A percentile compares a stretch with the other conserved stretches of the same genome.
phyloP scores from a whole-genome alignment of 2,329 filamentous ascomycete genomes.

The Sclerotinia sclerotiorum region DNA sequence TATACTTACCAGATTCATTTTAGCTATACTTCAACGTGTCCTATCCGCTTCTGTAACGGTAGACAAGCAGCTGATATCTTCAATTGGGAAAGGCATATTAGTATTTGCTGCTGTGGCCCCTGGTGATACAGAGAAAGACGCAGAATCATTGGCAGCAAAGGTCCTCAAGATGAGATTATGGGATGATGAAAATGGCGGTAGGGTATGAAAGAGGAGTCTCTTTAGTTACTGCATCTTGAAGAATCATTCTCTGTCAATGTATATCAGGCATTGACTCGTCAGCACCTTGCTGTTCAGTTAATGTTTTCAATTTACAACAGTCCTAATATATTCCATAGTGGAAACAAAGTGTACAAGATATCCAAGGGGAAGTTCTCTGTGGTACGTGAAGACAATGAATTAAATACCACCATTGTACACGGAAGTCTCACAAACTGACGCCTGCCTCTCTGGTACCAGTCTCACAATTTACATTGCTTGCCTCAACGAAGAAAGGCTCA shows the following conservation, averaged over 20 bases:
- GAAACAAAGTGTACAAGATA: conserved; percentile 87
- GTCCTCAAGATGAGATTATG: conserved; percentile 86
- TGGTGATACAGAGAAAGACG: conserved; percentile 86
- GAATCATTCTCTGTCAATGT: background rate
- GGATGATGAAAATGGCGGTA: conserved; percentile 48
- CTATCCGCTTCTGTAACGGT: conserved; percentile 95
- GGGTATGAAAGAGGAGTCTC: conserved; percentile 31
- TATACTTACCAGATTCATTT: conserved; percentile 27
- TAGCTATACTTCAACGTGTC: conserved; percentile 90
- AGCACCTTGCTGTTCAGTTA: background rate
- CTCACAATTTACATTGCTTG: conserved; percentile 93
- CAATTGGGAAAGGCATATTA: conserved; percentile 84
- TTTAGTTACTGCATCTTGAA: background rate
- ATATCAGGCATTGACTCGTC: background rate
- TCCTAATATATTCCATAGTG: conserved; percentile 56
- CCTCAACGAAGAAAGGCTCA: conserved; percentile 90
- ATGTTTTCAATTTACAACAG: background rate
- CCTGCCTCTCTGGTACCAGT: conserved; percentile 52
- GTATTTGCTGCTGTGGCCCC: conserved; percentile 90
- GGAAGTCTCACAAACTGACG: background rate
- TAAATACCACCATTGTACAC: background rate
- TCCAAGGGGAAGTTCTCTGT: conserved; percentile 89
- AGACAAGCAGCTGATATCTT: conserved; percentile 84
- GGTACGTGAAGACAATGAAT: conserved; percentile 53
- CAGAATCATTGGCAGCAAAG: conserved; percentile 79